phyloP scores from a whole-genome alignment of 192 early-diverging fungal species.

The Piromyces sp. region DNA sequence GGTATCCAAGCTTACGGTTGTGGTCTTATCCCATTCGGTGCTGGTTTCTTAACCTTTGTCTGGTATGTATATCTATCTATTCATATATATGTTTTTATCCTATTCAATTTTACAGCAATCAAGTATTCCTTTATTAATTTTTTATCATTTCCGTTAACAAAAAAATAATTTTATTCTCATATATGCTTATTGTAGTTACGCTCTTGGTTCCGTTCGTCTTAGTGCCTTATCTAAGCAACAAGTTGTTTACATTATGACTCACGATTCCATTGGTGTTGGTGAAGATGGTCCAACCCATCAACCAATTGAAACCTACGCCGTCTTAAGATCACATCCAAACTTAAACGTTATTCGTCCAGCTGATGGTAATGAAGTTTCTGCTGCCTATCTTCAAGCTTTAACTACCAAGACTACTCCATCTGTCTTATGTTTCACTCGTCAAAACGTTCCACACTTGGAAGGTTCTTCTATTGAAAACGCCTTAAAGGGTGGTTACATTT shows the following conservation, averaged over 20 bases:
- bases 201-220: conserved; percentile 69
- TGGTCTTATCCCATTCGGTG: conserved; percentile 64
- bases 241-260: conserved; percentile 94
- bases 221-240: conserved; percentile 74
- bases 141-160: no score
- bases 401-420: conserved; percentile 49
- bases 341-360: conserved; percentile 74
- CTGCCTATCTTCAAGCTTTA: conserved; percentile 68
- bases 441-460: conserved; percentile 82
- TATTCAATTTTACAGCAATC: no score
- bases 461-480: conserved; percentile 64
- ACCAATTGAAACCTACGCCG: conserved; percentile 83
- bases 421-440: conserved; percentile 74
- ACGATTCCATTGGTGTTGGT: conserved; percentile 96
- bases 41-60: conserved; percentile 75
- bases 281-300: conserved; percentile 99
- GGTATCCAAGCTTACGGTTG: conserved; percentile 67
- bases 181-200: no score
- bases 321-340: conserved; percentile 79
- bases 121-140: no score
- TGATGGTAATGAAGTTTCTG: conserved; percentile 87
- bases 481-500: conserved; percentile 70
- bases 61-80: no score
- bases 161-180: no score
- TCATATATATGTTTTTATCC: no score